Conservation (phyloP, 331 rosid species). For the Pyrus hybrid region DNA sequence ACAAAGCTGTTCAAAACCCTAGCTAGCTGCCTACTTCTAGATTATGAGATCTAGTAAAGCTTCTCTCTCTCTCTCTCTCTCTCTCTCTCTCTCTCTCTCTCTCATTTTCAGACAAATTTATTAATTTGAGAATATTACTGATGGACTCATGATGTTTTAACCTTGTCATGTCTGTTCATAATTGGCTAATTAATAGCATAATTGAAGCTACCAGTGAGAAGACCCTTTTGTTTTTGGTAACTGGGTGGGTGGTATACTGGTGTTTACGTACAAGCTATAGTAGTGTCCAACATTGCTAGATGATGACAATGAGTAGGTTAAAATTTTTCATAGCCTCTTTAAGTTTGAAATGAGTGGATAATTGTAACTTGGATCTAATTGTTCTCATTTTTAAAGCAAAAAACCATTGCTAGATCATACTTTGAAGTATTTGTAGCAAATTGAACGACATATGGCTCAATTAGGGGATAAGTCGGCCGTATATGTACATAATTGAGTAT, state of each 20-base stretch:
- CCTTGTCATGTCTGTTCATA: constrained; percentile 1
- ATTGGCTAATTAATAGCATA: not conserved
- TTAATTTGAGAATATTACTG: not conserved
- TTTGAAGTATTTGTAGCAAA: too few relatives aligned
- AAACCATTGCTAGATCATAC: too few relatives aligned
- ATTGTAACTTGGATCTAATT: too few relatives aligned
- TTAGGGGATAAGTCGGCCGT: too few relatives aligned
- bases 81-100: not conserved
- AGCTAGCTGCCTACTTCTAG: not conserved
- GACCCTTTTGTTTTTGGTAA: not conserved
- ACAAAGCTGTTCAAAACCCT: not conserved
- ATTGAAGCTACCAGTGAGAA: not conserved
- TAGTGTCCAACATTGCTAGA: too few relatives aligned
- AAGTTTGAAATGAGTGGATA: too few relatives aligned
- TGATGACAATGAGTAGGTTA: too few relatives aligned
- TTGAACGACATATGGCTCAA: too few relatives aligned
- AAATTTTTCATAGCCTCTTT: too few relatives aligned
- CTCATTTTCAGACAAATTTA: not conserved
- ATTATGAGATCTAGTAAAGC: not conserved
- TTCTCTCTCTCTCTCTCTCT: not conserved
- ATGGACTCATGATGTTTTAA: not conserved
- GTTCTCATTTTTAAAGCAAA: too few relatives aligned
- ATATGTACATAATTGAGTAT: too few relatives aligned
- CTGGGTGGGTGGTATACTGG: not conserved
- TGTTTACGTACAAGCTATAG: too few relatives aligned